Evolutionary conservation across 768 basidiomycete species (phyloP).

Genomic region (Amyloporia xantha): DNA sequence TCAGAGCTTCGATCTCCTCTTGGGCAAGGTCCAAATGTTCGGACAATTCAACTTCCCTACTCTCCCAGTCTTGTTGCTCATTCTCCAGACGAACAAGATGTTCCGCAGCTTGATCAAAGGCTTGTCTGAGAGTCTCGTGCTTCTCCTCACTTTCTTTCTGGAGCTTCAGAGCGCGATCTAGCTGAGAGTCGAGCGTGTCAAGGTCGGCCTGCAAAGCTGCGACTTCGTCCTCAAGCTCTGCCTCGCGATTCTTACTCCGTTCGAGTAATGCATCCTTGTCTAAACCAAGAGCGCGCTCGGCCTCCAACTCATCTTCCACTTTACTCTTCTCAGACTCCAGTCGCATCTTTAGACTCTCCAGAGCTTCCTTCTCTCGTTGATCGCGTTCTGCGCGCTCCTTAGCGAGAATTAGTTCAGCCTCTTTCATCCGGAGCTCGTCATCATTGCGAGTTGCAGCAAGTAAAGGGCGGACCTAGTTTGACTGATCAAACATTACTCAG

Average conservation of each 20-base stretch:
- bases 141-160: slow-evolving; percentile 81
- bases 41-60: slow-evolving; percentile 56
- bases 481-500: background rate
- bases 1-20: slow-evolving; percentile 51
- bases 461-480: slow-evolving; percentile 72
- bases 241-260: slow-evolving; percentile 79
- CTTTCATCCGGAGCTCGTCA: slow-evolving; percentile 85
- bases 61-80: slow-evolving; percentile 63
- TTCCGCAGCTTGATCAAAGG: slow-evolving; percentile 80
- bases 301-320: slow-evolving; percentile 75
- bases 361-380: slow-evolving; percentile 66
- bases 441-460: slow-evolving; percentile 90
- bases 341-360: slow-evolving; percentile 76
- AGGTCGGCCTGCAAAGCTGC: slow-evolving; percentile 74
- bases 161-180: slow-evolving; percentile 69
- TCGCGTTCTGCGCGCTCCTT: slow-evolving; percentile 87
- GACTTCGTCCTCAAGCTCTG: slow-evolving; percentile 81
- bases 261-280: slow-evolving; percentile 84
- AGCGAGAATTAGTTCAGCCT: slow-evolving; percentile 70
- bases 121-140: slow-evolving; percentile 58
- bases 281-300: slow-evolving; percentile 68
- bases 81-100: slow-evolving; percentile 78
- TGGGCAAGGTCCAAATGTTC: slow-evolving; percentile 53
- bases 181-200: slow-evolving; percentile 78
- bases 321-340: slow-evolving; percentile 80